phyloP scores from a whole-genome alignment of 495 filamentous ascomycete species.

The Poronia punctata region DNA sequence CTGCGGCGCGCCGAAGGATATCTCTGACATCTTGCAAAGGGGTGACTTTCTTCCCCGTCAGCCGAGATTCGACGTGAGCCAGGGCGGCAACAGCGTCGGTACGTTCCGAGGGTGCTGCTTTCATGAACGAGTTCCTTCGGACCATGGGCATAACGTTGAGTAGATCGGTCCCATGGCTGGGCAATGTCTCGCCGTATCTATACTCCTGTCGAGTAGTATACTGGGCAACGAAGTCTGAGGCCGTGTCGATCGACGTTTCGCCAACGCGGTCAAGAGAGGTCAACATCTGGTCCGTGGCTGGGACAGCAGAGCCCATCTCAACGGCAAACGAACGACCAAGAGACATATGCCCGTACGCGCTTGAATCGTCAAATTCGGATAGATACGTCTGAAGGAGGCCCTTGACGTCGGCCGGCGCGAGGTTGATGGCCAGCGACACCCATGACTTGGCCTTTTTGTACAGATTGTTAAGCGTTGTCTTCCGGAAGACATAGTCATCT shows the following conservation, averaged over 20 bases:
- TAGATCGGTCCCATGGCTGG: conserved; percentile 57
- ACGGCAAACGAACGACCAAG: conserved; percentile 92
- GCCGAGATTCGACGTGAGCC: conserved; percentile 59
- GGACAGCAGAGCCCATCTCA: conserved; percentile 84
- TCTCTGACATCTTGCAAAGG: conserved; percentile 72
- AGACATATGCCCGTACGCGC: conserved; percentile 79
- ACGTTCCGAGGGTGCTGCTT: conserved; percentile 37
- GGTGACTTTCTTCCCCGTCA: conserved; percentile 55
- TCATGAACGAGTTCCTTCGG: conserved; percentile 34
- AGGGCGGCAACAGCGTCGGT: conserved; percentile 55
- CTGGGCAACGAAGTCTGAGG: conserved; percentile 91
- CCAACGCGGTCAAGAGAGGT: conserved; percentile 66
- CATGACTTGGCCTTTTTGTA: conserved; percentile 70
- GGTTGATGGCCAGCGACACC: conserved; percentile 70
- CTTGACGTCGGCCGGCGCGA: conserved; percentile 91
- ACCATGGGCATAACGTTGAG: conserved; percentile 48
- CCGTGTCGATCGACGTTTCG: conserved; percentile 70
- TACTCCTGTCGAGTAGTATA: conserved; percentile 97
- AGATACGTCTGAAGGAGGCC: conserved; percentile 91
- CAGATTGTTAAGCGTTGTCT: conserved; percentile 68
- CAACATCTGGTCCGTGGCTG: conserved; percentile 79
- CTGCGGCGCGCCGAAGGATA: conserved; percentile 72
- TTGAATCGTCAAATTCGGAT: conserved; percentile 85
- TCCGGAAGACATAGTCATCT: conserved; percentile 76
- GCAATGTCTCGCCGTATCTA: conserved; percentile 64